Base-by-base conservation (phyloP, 495 filamentous ascomycete species). In the Lichina pygmaea region DNA sequence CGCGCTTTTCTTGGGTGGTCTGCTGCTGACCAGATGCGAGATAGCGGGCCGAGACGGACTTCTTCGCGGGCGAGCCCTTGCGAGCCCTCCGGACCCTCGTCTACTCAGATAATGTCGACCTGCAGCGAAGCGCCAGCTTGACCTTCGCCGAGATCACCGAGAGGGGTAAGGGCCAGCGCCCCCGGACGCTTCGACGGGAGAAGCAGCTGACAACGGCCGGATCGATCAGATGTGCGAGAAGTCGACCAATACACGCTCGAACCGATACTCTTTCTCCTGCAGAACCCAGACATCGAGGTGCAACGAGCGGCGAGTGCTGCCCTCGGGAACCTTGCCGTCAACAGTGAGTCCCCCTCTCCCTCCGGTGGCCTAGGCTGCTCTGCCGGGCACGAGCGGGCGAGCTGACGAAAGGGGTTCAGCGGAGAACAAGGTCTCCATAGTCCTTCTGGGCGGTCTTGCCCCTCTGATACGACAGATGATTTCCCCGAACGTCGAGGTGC, bases 131-230 rank as follows among this genome's bases (percentile, higher is more conserved):
- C 60, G 89, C 89, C 11, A 93, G 85, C 60, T 71, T 99, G 61
- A 99, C 89, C 2, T 99, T 99, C 65, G 89, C 89, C 31, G 89
- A 99, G 58, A 95, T 99, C 55, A 99, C 89, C 11, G 89, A 99
- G 58, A 66, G 85, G 80, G 91, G 89, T 95, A 66, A 54, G 33
- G 16, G 33, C 1, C 11, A 39, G 36, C 5, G 47, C 49, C 33
- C 49, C 52, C 6, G 13, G 11, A 11, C 2, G 11, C 36, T 11
- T 39, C 36, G 3, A 5, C 11, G 36, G 10, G 10, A 11, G 36
- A 39, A 39, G 36, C 11, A 39, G 36, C 10, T 39, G 36, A 11
- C 36, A 41, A 36, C 36, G 36, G 36, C 11, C 36, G 10, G 36
- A 6, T 39, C 36, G 44, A 17, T 44, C 48, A 97, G 89, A 97